phyloP scores from a whole-genome alignment of 2,329 filamentous ascomycete species.

The Clathrospora elynae region DNA sequence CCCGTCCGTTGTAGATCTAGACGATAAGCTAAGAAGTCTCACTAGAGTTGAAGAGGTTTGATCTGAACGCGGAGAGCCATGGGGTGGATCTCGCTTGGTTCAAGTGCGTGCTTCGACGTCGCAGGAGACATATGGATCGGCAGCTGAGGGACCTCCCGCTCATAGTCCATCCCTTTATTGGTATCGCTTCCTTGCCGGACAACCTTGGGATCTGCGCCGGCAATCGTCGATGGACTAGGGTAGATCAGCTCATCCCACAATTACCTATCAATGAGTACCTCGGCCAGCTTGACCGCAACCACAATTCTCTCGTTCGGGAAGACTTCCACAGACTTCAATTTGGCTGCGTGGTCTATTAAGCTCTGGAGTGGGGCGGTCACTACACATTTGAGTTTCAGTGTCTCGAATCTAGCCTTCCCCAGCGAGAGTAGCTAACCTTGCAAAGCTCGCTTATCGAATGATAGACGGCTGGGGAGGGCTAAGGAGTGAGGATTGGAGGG shows the following conservation, averaged over 20 bases:
- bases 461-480: background rate
- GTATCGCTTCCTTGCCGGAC: slow-evolving; percentile 6
- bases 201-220: slow-evolving; percentile 10
- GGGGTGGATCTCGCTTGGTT: background rate
- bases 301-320: too few species aligned
- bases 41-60: background rate
- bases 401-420: slow-evolving; percentile 1
- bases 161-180: slow-evolving; percentile 4
- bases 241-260: too few species aligned
- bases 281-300: too few species aligned
- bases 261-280: too few species aligned
- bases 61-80: slow-evolving; percentile 2
- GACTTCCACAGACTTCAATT: slow-evolving; percentile 1
- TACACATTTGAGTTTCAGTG: background rate
- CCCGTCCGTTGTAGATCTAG: background rate
- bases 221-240: slow-evolving; percentile 11
- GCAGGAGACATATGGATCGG: slow-evolving; percentile 2
- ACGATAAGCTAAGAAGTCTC: background rate
- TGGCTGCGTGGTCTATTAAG: background rate
- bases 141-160: slow-evolving; percentile 12
- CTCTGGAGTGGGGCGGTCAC: slow-evolving; percentile 1
- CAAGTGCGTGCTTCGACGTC: background rate
- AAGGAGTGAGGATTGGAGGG: too few species aligned
- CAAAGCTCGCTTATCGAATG: slow-evolving; percentile 9
- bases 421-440: background rate